Evolutionary conservation across 1,284 basidiomycete genomes (phyloP).

Genomic region (Moniliophthora roreri): DNA sequence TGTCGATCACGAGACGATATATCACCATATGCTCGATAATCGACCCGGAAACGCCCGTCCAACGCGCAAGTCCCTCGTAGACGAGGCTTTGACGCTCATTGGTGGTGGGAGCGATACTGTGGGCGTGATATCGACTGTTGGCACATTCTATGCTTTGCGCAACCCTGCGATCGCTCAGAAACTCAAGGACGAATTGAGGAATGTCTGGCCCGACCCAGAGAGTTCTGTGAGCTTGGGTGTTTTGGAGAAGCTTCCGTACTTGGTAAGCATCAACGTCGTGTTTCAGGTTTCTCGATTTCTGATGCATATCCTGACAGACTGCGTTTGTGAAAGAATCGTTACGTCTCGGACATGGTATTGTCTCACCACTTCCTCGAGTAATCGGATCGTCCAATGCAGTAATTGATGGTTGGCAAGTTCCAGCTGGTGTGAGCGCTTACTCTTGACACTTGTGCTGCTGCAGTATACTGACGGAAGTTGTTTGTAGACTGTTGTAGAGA

Average conservation of each 20-base stretch:
- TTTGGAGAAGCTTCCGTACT: slow-evolving; percentile 19
- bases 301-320: slow-evolving; percentile 13
- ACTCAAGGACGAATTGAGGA: slow-evolving; percentile 10
- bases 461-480: not conserved
- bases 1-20: slow-evolving; percentile 16
- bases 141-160: slow-evolving; percentile 15
- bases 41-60: slow-evolving; percentile 6
- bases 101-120: slow-evolving; percentile 17
- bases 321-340: slow-evolving; percentile 26
- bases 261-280: slow-evolving; percentile 8
- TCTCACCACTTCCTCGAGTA: slow-evolving; percentile 22
- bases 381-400: slow-evolving; percentile 18
- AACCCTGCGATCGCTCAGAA: slow-evolving; percentile 5
- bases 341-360: slow-evolving; percentile 17
- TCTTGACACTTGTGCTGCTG: not conserved
- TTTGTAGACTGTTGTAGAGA: slow-evolving; percentile 22
- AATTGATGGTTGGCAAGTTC: slow-evolving; percentile 19
- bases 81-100: slow-evolving; percentile 15
- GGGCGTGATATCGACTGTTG: slow-evolving; percentile 3
- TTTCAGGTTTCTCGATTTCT: not conserved
- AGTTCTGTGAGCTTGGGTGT: slow-evolving; percentile 1
- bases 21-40: slow-evolving; percentile 19
- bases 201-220: slow-evolving; percentile 17
- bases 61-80: slow-evolving; percentile 10
- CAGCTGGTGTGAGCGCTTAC: slow-evolving; percentile 20